Base-by-base conservation (phyloP, 371 early-diverging fungal genomes). In the Rhizopus microsporus region DNA sequence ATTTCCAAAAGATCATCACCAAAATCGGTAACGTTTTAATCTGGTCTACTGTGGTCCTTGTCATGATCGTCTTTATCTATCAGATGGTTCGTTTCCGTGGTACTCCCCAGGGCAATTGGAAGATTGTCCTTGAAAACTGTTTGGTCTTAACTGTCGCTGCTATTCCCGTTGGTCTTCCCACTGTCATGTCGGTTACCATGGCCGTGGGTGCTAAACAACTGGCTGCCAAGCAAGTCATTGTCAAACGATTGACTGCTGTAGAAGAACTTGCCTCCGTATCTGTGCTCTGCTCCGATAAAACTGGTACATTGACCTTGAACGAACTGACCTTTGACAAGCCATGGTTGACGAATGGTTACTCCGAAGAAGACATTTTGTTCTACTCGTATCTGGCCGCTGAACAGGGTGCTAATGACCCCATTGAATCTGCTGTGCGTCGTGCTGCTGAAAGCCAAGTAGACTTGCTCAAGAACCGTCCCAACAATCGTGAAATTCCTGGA, bases 101-200 rank as follows among this genome's bases (percentile, higher is more conserved):
- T 83, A 34, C 61, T 12, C 60, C 65, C 4, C 42, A 60, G 10
- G 72, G 72, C 35, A 59, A 68, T 23, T 72, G 72, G 66, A 65
- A 66, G 30, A 37, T 55, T 2, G 66, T 70, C 0, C 80, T 93
- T 52, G 75, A 84, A 59, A 76, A 87, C 43, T 91, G 90, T 46
- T 76, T 96, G 16, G 86, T 93, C 57, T 74, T 96, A 45, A 93
- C 95, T 7, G 88, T 96, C 1, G 93, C 94, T 13, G 95, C 96
- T 51, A 95, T 96, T 58, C 96, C 96, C 29, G 92, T 95, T 45
- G 93, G 93, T 65, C 83, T 94, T n/a, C 94, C 93, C 7, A 91
- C 96, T 1, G 94, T 95, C 53, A 83, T 94, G 78, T 88, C 93
- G n/a, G 94, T 93, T 44, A 95, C 95, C 53, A 92, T 95, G 90